phyloP scores from a whole-genome alignment of 305 asterid species.

The Solanum aculeatissimum region DNA sequence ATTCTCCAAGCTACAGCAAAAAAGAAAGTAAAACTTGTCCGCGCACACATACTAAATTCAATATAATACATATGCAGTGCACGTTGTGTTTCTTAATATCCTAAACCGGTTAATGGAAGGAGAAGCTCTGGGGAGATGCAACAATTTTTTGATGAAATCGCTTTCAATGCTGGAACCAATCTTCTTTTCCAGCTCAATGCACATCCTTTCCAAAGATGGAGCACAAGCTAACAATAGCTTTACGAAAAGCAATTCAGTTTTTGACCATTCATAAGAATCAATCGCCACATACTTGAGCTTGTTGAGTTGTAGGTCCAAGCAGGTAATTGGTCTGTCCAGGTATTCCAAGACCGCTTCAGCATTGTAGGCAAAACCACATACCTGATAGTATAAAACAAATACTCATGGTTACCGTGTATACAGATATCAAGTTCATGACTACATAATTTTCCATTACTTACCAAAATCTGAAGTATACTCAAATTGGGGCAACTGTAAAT shows the following conservation, averaged over 20 bases:
- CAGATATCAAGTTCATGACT: neutral
- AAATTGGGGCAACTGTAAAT: neutral
- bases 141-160: neutral
- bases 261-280: neutral
- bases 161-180: neutral
- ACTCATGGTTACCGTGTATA: neutral
- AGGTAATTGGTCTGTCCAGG: neutral
- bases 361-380: neutral
- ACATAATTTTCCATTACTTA: neutral
- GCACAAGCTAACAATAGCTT: neutral
- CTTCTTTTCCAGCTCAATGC: neutral
- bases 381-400: neutral
- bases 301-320: neutral
- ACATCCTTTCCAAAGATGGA: neutral
- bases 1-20: neutral
- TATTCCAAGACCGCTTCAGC: neutral
- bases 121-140: neutral
- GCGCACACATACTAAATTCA: neutral
- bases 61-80: neutral
- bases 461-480: neutral
- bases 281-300: neutral
- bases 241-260: neutral
- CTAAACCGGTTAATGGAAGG: neutral
- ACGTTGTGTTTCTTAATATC: neutral
- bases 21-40: neutral